Conservation (phyloP, 768 basidiomycete species). For the Pluteus cervinus region DNA sequence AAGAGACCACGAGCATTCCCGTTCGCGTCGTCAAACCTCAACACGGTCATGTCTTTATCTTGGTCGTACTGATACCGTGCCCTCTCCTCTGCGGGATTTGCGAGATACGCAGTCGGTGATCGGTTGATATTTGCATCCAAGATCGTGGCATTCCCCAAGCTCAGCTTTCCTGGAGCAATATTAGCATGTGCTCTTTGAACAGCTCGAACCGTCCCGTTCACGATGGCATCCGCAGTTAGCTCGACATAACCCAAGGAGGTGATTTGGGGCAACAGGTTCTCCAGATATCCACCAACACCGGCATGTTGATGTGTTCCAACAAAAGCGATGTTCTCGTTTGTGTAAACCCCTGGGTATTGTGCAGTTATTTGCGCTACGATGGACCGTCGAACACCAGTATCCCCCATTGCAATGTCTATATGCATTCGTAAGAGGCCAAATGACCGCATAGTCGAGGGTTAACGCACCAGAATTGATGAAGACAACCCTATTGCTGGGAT, state of each 20-base stretch:
- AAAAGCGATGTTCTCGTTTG: conserved; percentile 66
- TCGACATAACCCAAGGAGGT: conserved; percentile 70
- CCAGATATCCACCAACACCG: conserved; percentile 74
- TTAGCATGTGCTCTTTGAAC: conserved; percentile 62
- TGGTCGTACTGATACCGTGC: conserved; percentile 63
- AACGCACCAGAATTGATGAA: conserved; percentile 69
- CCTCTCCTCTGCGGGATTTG: conserved; percentile 67
- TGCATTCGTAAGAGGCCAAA: conserved; percentile 1
- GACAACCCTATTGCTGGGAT: conserved; percentile 54
- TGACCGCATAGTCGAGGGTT: not conserved
- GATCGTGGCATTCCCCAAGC: conserved; percentile 64
- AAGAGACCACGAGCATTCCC: conserved; percentile 62
- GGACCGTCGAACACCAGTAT: conserved; percentile 65
- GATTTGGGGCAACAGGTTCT: conserved; percentile 72
- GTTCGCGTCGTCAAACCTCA: conserved; percentile 54
- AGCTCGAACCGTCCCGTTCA: conserved; percentile 62
- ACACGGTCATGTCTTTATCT: conserved; percentile 66
- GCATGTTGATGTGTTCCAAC: conserved; percentile 73
- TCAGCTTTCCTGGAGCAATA: conserved; percentile 53
- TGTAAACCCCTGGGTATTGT: conserved; percentile 60
- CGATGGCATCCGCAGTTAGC: conserved; percentile 67
- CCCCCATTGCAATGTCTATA: conserved; percentile 77
- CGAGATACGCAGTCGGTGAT: conserved; percentile 69
- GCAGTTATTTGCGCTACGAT: conserved; percentile 54
- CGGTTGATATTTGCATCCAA: conserved; percentile 68